Conservation (phyloP, 1,284 basidiomycete species). For the Leccinum pachyderme region DNA sequence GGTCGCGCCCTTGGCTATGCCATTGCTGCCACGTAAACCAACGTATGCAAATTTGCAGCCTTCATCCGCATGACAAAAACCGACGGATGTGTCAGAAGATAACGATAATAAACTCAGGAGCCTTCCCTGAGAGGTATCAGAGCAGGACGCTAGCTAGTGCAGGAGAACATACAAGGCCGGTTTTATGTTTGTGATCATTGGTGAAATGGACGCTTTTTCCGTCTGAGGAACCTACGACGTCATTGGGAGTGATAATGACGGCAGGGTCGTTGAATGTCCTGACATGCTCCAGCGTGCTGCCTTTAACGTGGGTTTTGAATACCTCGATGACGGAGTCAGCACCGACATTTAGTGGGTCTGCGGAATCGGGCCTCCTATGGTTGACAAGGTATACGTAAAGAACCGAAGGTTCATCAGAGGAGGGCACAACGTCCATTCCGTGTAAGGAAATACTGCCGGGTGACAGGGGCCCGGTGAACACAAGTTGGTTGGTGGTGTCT, state of each 20-base stretch:
- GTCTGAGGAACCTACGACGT: slow-evolving; percentile 60
- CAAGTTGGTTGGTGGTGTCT: slow-evolving; percentile 46
- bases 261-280: slow-evolving; percentile 53
- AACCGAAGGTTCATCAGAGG: slow-evolving; percentile 44
- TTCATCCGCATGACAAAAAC: slow-evolving; percentile 54
- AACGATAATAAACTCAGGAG: slow-evolving; percentile 37
- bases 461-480: slow-evolving; percentile 39
- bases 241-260: slow-evolving; percentile 68
- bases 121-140: slow-evolving; percentile 28
- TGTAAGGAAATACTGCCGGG: slow-evolving; percentile 55
- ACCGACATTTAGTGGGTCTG: slow-evolving; percentile 45
- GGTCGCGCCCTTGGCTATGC: slow-evolving; percentile 46
- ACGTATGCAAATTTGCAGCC: slow-evolving; percentile 58
- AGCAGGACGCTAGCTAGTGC: neutral
- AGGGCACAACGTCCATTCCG: slow-evolving; percentile 70
- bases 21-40: slow-evolving; percentile 50
- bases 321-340: slow-evolving; percentile 74
- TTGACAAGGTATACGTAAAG: slow-evolving; percentile 70
- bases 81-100: slow-evolving; percentile 44
- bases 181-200: slow-evolving; percentile 62
- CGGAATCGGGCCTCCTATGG: slow-evolving; percentile 49
- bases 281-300: slow-evolving; percentile 48
- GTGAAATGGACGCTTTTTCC: slow-evolving; percentile 65
- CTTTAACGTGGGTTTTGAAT: slow-evolving; percentile 55
- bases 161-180: slow-evolving; percentile 42